A percentile compares a stretch with the other conserved stretches of the same genome.
Conservation (phyloP, 208 protist genomes). For the Borovskyia barvae region DNA sequence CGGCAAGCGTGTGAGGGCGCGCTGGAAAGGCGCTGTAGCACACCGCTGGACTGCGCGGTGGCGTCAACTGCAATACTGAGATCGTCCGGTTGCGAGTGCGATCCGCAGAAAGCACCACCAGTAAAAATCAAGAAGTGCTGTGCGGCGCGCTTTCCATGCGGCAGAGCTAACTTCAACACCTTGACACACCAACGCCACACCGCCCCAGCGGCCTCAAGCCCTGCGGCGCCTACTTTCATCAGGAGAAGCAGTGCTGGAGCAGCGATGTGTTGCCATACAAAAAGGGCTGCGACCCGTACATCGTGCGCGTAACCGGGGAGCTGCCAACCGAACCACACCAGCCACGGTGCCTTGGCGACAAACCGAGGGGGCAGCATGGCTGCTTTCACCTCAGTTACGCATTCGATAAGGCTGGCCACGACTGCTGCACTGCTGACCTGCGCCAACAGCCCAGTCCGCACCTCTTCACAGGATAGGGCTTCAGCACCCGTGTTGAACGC, state of each 20-base stretch:
- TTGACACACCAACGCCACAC: not conserved
- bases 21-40: no score
- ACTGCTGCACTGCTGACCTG: not conserved
- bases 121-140: slow-evolving; percentile 6
- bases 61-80: not conserved
- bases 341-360: slow-evolving; percentile 12
- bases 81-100: not conserved
- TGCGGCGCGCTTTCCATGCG: slow-evolving; percentile 12
- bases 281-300: slow-evolving; percentile 1
- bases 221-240: not conserved
- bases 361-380: slow-evolving; percentile 8
- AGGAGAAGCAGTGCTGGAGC: not conserved
- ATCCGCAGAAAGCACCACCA: slow-evolving; percentile 10
- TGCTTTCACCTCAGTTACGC: slow-evolving; percentile 4
- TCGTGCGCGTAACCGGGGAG: slow-evolving; percentile 10
- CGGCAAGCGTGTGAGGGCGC: not conserved
- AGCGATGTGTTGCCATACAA: not conserved
- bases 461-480: slow-evolving; percentile 2
- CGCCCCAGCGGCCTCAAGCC: not conserved
- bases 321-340: slow-evolving; percentile 22
- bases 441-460: not conserved
- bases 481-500: not conserved
- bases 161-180: slow-evolving; percentile 7
- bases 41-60: no score
- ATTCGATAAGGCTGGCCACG: slow-evolving; percentile 3